These are phyloP conservation scores for Arctium minus DNA, from an alignment of 129 eudicot genomes.

Conservation along the genomic window DNA sequence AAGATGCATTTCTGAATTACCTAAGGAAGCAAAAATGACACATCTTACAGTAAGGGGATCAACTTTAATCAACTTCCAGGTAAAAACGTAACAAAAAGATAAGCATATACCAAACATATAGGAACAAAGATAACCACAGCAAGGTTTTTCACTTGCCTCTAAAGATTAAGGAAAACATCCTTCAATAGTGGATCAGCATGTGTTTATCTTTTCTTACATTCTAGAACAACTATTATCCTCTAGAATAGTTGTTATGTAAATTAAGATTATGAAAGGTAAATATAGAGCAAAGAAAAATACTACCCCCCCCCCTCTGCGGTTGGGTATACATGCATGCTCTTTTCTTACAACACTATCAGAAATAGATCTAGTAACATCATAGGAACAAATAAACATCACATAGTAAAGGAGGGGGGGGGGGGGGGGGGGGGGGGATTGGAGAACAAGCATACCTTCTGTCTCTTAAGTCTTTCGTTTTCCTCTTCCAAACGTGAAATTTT, in stretches of 20 bases:
- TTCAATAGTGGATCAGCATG: not conserved
- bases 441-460: conserved; percentile 55
- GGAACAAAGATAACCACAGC: not conserved
- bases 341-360: no score
- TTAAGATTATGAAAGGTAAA: not conserved
- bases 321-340: no score
- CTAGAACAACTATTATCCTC: not conserved
- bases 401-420: not conserved
- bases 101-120: not conserved
- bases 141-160: no score
- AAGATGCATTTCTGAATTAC: not conserved
- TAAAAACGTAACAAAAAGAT: not conserved
- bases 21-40: not conserved
- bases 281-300: not conserved
- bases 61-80: not conserved
- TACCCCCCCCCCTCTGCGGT: no score
- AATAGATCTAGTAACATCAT: not conserved
- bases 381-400: not conserved
- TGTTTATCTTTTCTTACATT: conserved; percentile 5
- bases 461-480: conserved; percentile 91
- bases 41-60: not conserved
- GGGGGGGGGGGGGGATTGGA: not conserved
- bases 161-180: not conserved
- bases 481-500: conserved; percentile 90
- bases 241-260: not conserved